Conservation (phyloP, 2,329 filamentous ascomycete genomes). For the Reticulascus tulasneorum region DNA sequence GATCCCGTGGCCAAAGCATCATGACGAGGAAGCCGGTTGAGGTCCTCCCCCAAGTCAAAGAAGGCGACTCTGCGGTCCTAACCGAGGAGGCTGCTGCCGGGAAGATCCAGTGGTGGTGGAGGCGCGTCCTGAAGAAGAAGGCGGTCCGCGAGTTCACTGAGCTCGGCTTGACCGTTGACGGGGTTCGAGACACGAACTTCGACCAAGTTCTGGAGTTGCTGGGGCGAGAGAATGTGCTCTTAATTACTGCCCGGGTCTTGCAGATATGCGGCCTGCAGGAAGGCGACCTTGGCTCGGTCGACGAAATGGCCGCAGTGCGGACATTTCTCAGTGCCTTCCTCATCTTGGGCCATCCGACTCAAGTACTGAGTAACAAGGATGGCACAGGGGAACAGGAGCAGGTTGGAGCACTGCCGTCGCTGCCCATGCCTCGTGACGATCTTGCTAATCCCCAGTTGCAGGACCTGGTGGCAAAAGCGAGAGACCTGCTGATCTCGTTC, state of each 20-base stretch:
- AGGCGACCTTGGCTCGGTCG: slow-evolving; percentile 56
- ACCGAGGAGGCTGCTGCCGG: slow-evolving; percentile 59
- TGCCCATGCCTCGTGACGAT: slow-evolving; percentile 46
- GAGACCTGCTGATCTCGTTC: slow-evolving; percentile 73
- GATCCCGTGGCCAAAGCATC: slow-evolving; percentile 50
- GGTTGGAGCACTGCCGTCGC: slow-evolving; percentile 37
- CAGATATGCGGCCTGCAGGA: slow-evolving; percentile 67
- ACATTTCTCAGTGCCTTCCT: slow-evolving; percentile 78
- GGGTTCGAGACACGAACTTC: slow-evolving; percentile 66
- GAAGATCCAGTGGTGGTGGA: slow-evolving; percentile 69
- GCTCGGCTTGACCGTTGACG: slow-evolving; percentile 66
- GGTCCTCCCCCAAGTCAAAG: slow-evolving; percentile 44
- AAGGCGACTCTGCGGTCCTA: slow-evolving; percentile 39
- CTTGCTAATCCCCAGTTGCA: slow-evolving; percentile 60
- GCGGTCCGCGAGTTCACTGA: slow-evolving; percentile 62
- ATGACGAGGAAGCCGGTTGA: slow-evolving; percentile 46
- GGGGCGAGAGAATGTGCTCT: slow-evolving; percentile 61
- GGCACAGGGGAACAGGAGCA: slow-evolving; percentile 54
- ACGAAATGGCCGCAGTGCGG: slow-evolving; percentile 66
- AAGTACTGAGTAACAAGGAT: slow-evolving; percentile 73
- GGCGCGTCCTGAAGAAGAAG: slow-evolving; percentile 51
- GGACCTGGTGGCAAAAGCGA: slow-evolving; percentile 73
- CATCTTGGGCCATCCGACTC: slow-evolving; percentile 73
- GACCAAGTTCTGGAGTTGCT: slow-evolving; percentile 69
- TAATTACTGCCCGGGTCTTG: slow-evolving; percentile 63